Base-by-base conservation (phyloP, 495 filamentous ascomycete species). In the Aspergillus egyptiacus region DNA sequence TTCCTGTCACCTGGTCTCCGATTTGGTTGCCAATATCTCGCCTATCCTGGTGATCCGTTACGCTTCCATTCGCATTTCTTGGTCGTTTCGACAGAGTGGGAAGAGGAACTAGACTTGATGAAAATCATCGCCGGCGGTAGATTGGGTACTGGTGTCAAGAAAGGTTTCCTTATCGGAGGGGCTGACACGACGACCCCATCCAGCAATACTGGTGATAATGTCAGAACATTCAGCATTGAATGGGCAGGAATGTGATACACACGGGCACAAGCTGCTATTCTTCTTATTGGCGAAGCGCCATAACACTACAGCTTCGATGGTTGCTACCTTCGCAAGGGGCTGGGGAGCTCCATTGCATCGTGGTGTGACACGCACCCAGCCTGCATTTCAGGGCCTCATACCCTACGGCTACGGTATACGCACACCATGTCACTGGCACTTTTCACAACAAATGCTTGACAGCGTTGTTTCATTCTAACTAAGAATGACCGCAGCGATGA, bases 61-160 rank as follows among this genome's bases (percentile, higher is more conserved):
- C 85, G 94, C 8, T 98, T 91, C 67, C 93, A 98, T 65, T 87
- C 85, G 27, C 93, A 97, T 64, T 97, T 96, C 61, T 67, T 95
- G 47, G 85, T 82, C 19, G 81, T 81, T 15, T 80, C 84, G 23
- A 74, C 83, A 39, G 85, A 79, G 6, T 96, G 89, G 88, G 85
- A 98, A 52, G 76, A 96, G 54, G 77, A 91, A 59, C 80, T 97
- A 41, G 74, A 85, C 39, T 70, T 97, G 62, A 75, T 94, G 49
- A 84, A 93, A 53, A 69, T 98, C 18, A 80, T 97, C 27, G 85
- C 80, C 14, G 89, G 89, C 2, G 94, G 94, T 5, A 71, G 93
- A 54, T 61, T 98, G 53, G 93, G 88, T 1, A 97, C 94, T 11
- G 86, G 86, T 33, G 94, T 98, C 25, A 98, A 98, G 71, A 98